phyloP scores from a whole-genome alignment of 2,329 filamentous ascomycete genomes.

The Aspergillus sp. region DNA sequence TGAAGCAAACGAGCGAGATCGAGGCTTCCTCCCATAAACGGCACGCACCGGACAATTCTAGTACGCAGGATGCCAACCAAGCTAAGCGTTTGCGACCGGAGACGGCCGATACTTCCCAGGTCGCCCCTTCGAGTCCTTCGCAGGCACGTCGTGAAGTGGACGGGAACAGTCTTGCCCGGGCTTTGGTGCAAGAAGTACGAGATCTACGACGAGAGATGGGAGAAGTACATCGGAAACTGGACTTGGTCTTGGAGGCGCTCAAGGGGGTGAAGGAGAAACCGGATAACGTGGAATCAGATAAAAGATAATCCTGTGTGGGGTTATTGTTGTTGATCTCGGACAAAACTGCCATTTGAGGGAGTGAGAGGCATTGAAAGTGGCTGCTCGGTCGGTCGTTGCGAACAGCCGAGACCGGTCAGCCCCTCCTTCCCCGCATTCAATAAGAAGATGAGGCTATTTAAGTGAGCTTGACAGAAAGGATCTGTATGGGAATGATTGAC shows the following conservation, averaged over 20 bases:
- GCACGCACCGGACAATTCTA: background rate
- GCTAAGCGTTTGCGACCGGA: background rate
- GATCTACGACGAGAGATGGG: background rate
- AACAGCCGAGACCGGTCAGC: background rate
- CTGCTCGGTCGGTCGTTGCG: background rate
- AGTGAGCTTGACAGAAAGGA: too few species aligned
- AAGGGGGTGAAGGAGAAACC: background rate
- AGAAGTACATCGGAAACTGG: background rate
- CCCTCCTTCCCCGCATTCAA: background rate
- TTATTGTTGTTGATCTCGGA: background rate
- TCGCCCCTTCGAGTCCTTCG: background rate
- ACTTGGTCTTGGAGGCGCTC: background rate
- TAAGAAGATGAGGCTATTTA: background rate
- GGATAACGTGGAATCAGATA: background rate
- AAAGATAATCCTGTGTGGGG: too few species aligned
- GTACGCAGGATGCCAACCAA: background rate
- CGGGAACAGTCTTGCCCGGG: background rate
- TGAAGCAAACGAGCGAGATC: background rate
- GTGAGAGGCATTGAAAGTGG: background rate
- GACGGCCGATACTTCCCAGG: background rate
- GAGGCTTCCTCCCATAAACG: background rate
- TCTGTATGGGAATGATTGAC: too few species aligned
- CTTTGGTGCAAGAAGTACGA: background rate
- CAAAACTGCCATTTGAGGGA: background rate
- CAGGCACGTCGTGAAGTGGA: background rate